Base-by-base conservation (phyloP, 1,284 basidiomycete species). In the Exobasidium rhododendri region DNA sequence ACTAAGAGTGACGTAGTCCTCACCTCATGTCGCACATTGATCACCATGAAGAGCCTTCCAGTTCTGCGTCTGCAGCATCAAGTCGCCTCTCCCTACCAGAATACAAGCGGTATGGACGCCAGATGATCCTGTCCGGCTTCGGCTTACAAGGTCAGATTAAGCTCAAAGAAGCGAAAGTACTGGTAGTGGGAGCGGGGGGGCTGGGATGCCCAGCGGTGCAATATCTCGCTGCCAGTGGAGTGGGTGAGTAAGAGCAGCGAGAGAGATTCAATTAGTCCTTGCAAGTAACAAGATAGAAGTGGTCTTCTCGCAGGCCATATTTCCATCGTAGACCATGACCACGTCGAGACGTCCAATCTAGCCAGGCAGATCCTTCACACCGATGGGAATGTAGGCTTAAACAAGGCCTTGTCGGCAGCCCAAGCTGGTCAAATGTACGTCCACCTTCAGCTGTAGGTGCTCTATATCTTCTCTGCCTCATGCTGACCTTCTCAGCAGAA, bases 121-220 rank as follows among this genome's bases (percentile, higher is more conserved):
- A 99, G 79, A 96, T 99, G 92, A 93, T 98, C 69, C 83, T 97
- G 59, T 87, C 92, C 61, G 88, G 87, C 26, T 89, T 97, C 75
- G 94, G 94, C 0, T 83, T 97, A 0, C 82, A 85, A 1, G 70
- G 64, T 1, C 96, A 99, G 81, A 80, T 92, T 22, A 89, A 87
- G 71, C 82, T 99, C 7, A 86, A 87, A 62, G 71, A 82, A 4
- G 86, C 92, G 0, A 87, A 87, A 2, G 87, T 96, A 0, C 87
- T 89, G 1, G 91, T 98, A 0, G 86, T 98, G 3, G 96, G 96
- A 20, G 94, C 94, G 1, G 96, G 96, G 0, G 96, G 94, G 2
- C 84, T 99, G 5, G 96, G 96, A 13, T 98, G 96, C 80, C 94
- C 96, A 44, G 90, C 91, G 11, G 83, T 98, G 44, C 92, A 96